These are phyloP conservation scores for Acanthamoeba castellanii DNA, from an alignment of 208 protist species.

Conservation along the genomic window DNA sequence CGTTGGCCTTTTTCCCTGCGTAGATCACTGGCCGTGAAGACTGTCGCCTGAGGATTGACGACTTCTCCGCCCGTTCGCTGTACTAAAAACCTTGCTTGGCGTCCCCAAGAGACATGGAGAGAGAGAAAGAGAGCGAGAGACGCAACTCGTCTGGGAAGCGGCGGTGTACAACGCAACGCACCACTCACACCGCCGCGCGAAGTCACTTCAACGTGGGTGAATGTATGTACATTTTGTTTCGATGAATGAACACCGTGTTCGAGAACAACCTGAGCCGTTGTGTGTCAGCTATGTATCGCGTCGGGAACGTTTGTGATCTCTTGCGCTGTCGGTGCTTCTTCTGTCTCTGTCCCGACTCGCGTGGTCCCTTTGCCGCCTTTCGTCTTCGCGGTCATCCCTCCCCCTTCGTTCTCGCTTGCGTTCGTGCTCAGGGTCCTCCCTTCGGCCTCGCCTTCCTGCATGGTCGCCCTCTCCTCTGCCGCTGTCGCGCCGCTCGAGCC, in stretches of 20 bases:
- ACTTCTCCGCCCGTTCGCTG: conserved; percentile 71
- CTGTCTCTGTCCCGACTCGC: background rate
- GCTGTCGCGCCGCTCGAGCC: background rate
- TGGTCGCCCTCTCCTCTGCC: background rate
- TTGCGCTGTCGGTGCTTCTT: background rate
- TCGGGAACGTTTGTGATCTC: background rate
- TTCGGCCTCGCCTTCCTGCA: background rate
- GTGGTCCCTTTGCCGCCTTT: background rate
- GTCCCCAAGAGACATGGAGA: background rate
- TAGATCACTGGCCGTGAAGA: conserved; percentile 66
- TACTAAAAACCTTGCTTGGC: background rate
- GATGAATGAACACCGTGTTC: background rate
- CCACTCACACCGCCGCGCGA: no score
- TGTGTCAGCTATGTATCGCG: background rate
- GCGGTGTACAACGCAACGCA: no score
- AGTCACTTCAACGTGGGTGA: background rate
- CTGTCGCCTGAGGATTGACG: conserved; percentile 49
- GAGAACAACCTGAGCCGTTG: background rate
- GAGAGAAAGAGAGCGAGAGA: background rate
- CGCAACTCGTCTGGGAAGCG: no score
- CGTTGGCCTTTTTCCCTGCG: background rate
- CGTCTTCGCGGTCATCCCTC: background rate
- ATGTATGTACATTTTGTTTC: conserved; percentile 28
- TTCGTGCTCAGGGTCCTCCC: background rate
- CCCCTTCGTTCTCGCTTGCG: background rate